phyloP scores from a whole-genome alignment of 1,284 basidiomycete genomes.

The Cutaneotrichosporon sp. region DNA sequence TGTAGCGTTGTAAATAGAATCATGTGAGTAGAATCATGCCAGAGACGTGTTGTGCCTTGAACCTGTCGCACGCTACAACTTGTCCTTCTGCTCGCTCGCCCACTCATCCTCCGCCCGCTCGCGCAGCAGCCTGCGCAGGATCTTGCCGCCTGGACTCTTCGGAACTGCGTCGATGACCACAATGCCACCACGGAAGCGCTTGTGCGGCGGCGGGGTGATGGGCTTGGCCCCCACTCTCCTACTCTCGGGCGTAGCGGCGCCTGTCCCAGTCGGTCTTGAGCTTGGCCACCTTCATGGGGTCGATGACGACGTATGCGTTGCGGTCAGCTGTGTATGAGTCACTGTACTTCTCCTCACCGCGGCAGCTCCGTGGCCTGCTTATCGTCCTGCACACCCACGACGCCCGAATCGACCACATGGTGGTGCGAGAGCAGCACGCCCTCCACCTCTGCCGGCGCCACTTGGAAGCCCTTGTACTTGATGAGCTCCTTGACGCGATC shows the following conservation, averaged over 20 bases:
- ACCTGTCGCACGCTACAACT: no score
- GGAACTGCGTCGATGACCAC: constrained; percentile 56
- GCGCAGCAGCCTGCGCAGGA: constrained; percentile 43
- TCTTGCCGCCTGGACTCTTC: constrained; percentile 49
- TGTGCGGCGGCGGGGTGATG: constrained; percentile 58
- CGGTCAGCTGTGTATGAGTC: no score
- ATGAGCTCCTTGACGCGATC: constrained; percentile 72
- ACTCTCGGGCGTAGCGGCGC: constrained; percentile 57
- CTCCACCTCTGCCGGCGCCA: constrained; percentile 83
- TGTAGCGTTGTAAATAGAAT: no score
- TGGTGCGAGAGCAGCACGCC: constrained; percentile 69
- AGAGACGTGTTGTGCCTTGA: no score
- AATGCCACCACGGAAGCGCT: constrained; percentile 57
- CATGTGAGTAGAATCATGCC: background rate
- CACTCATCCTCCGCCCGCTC: constrained; percentile 24
- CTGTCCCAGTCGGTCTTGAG: constrained; percentile 1
- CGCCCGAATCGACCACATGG: constrained; percentile 67
- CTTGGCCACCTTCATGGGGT: background rate
- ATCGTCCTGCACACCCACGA: constrained; percentile 66
- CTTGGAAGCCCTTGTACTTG: constrained; percentile 68
- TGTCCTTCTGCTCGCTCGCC: background rate
- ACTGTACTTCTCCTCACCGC: constrained; percentile 44
- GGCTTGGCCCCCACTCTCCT: constrained; percentile 62
- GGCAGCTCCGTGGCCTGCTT: constrained; percentile 61
- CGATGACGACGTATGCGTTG: constrained; percentile 33